Percentiles rank a stretch among this genome's conserved stretches.
Evolutionary conservation across 164 flowering plant species (phyloP).

Genomic region (Chloranthus sessilifolius): DNA sequence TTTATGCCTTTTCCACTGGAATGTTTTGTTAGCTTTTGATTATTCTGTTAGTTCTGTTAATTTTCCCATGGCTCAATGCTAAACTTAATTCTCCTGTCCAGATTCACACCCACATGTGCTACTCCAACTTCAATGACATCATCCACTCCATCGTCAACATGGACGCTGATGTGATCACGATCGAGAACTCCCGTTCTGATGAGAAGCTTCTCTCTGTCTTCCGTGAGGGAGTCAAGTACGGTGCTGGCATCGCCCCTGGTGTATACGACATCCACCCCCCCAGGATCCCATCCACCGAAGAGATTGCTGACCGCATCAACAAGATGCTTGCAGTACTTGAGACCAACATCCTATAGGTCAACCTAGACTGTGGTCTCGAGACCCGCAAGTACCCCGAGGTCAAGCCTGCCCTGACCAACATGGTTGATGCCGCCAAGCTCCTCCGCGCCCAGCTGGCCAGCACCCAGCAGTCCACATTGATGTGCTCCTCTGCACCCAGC

Average conservation of each 20-base stretch:
- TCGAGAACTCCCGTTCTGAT: conserved; percentile 94
- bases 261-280: conserved; percentile 98
- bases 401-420: conserved; percentile 73
- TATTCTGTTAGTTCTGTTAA: no score
- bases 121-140: conserved; percentile 76
- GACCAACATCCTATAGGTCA: conserved; percentile 87
- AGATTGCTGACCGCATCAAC: conserved; percentile 82
- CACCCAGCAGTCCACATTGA: no score
- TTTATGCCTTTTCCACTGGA: background rate
- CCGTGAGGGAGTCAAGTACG: conserved; percentile 94
- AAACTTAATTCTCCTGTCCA: no score
- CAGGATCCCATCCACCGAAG: conserved; percentile 81
- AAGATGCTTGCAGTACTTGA: conserved; percentile 97
- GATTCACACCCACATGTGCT: conserved; percentile 92
- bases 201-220: conserved; percentile 95
- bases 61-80: no score
- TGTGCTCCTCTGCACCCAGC: conserved; percentile 96
- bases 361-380: conserved; percentile 98
- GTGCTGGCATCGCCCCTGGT: conserved; percentile 98
- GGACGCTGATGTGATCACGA: conserved; percentile 93
- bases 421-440: conserved; percentile 89
- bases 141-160: conserved; percentile 72
- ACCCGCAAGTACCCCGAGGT: conserved; percentile 90
- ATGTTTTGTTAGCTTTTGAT: conserved; percentile 3
- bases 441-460: conserved; percentile 72